Conservation (phyloP, 139 green algal species). For the Gonium pectorale region DNA sequence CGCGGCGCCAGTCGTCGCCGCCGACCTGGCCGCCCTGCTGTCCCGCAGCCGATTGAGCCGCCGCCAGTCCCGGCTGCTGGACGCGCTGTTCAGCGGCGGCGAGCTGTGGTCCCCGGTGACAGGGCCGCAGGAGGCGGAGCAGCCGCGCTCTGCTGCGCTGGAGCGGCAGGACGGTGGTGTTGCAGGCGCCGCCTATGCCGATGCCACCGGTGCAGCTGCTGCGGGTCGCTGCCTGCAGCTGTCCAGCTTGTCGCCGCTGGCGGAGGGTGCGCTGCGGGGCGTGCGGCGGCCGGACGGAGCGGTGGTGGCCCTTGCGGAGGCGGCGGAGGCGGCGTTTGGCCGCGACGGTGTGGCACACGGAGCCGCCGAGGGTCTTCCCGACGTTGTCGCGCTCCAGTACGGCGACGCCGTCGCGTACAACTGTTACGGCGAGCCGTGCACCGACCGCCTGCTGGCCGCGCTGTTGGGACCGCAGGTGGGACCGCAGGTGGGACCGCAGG, state of each 20-base stretch:
- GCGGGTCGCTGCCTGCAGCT: neutral
- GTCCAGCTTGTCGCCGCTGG: neutral
- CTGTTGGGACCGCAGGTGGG: no score
- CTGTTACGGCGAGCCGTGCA: neutral
- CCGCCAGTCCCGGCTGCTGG: neutral
- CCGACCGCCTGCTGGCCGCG: neutral
- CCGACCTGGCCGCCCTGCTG: neutral
- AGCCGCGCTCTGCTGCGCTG: neutral
- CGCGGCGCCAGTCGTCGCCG: neutral
- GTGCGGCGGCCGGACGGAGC: neutral
- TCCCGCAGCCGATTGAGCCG: neutral
- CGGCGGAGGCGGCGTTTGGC: neutral
- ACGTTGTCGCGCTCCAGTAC: neutral
- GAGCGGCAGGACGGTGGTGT: neutral
- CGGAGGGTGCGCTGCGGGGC: neutral
- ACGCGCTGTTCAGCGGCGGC: neutral
- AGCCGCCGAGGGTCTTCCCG: neutral
- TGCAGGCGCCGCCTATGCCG: neutral
- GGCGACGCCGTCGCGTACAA: neutral
- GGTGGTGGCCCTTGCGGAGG: neutral
- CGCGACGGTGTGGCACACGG: neutral
- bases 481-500: no score
- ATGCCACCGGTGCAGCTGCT: neutral
- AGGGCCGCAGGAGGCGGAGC: neutral
- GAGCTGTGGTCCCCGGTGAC: neutral